Evolutionary conservation across 495 filamentous ascomycete species (phyloP).

Genomic region (Aspergillus steynii): DNA sequence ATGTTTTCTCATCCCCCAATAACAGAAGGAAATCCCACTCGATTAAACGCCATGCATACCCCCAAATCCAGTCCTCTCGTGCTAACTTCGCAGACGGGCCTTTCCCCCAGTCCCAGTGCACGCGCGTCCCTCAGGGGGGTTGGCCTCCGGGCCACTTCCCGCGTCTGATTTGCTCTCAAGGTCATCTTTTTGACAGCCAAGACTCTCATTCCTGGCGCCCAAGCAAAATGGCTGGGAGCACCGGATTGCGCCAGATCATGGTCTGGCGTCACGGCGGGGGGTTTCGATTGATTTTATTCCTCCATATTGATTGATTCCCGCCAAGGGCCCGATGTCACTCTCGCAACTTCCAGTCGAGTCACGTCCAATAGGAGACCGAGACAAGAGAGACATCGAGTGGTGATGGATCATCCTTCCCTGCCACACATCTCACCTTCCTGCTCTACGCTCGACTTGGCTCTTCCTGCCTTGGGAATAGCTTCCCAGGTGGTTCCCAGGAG

Average conservation of each 20-base stretch:
- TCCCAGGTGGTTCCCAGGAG: slow-evolving; percentile 5
- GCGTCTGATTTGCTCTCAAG: slow-evolving; percentile 24
- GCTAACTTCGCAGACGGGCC: background rate
- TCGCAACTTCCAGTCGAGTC: background rate
- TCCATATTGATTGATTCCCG: background rate
- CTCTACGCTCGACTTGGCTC: background rate
- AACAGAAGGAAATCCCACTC: too few species aligned
- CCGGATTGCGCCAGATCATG: too few species aligned
- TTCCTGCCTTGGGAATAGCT: background rate
- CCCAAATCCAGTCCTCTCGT: background rate
- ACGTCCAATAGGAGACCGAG: background rate
- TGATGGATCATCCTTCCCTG: background rate
- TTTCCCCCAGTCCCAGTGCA: slow-evolving; percentile 13
- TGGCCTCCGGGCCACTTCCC: slow-evolving; percentile 26
- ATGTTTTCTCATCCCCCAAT: too few species aligned
- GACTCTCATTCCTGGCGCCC: slow-evolving; percentile 11
- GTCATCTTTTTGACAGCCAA: slow-evolving; percentile 7
- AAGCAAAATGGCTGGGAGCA: slow-evolving; percentile 7
- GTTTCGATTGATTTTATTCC: background rate
- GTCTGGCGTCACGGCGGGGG: too few species aligned
- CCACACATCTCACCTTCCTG: background rate
- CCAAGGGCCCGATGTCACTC: background rate
- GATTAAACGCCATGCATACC: too few species aligned
- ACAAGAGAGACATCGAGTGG: background rate
- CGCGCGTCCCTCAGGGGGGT: slow-evolving; percentile 27